Base-by-base conservation (phyloP, 2,329 filamentous ascomycete genomes). In the Alternaria triticina region DNA sequence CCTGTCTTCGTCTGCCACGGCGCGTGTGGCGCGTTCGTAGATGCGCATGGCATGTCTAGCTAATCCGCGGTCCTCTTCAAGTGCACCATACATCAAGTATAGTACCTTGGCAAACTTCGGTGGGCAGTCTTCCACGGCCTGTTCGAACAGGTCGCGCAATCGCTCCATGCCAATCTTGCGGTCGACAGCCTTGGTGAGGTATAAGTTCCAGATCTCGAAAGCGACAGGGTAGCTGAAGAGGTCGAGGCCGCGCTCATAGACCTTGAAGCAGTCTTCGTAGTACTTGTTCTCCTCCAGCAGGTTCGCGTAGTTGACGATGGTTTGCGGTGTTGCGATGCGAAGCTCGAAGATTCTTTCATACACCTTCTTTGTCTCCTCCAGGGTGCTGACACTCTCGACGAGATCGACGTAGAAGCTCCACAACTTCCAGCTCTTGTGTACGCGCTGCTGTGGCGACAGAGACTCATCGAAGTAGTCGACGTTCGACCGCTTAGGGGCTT, bases 391-490 rank as follows among this genome's bases (percentile, higher is more conserved):
- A 79, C 94, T 97, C 80, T 99, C 96, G 3, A 99, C 94, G 2
- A 99, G 87, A 78, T 99, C 96, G 44, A 99, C 94, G 74, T 99
- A 99, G 84, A 99, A 99, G 81, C 94, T 97, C 96, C 96, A 99
- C 11, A 99, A 83, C 80, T 98, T 99, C 96, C 96, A 99, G 77
- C 93, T 97, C 85, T 99, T 99, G 83, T 99, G 96, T 4, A 99
- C 92, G 66, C 96, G 89, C 82, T 98, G 96, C 78, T 99, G 96
- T 5, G 96, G 95, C 2, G 93, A 94, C 7, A 99, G 84, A 0
- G 88, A 93, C 78, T 99, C 96, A 78, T 99, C 96, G 75, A 98
- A 99, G 78, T 98, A 99, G 82, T 99, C 96, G n/a, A 99, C 94
- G 3, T 90, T 96, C n/a, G 95, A 97, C 69, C 93, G 86, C 81